Evolutionary conservation across 139 green algal genomes (phyloP).

Genomic region (Coccomyxa sp.): DNA sequence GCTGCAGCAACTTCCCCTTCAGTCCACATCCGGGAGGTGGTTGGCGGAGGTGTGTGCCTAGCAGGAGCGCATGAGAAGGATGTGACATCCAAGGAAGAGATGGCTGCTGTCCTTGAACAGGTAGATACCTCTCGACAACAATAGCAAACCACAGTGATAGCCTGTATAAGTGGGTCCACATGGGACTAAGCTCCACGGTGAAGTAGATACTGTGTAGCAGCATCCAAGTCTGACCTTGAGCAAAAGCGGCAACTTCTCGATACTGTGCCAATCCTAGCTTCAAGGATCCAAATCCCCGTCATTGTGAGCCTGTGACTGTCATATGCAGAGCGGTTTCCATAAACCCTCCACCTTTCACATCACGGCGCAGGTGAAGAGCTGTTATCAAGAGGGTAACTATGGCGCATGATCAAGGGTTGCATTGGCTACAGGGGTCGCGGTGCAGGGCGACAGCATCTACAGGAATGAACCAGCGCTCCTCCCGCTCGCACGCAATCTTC

Average conservation of each 20-base stretch:
- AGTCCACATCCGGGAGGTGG: slow-evolving; percentile 74
- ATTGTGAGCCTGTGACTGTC: too few species aligned
- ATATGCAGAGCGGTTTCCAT: background rate
- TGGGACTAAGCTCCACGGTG: slow-evolving; percentile 76
- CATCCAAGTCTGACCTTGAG: slow-evolving; percentile 86
- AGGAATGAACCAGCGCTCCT: slow-evolving; percentile 85
- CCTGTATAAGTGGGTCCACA: background rate
- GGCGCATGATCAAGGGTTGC: too few species aligned
- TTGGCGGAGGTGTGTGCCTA: slow-evolving; percentile 66
- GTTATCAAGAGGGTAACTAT: background rate
- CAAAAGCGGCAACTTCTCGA: slow-evolving; percentile 83
- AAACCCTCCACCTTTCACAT: background rate
- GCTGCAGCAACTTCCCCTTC: slow-evolving; percentile 13
- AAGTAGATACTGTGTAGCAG: slow-evolving; percentile 83
- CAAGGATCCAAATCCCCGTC: too few species aligned
- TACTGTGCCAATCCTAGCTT: slow-evolving; percentile 88
- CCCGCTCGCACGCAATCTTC: slow-evolving; percentile 95
- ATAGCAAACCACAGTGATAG: background rate
- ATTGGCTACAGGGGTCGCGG: background rate
- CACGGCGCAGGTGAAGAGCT: background rate
- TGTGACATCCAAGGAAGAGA: slow-evolving; percentile 70
- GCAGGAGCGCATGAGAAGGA: slow-evolving; percentile 75
- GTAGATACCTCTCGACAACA: background rate
- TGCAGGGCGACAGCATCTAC: slow-evolving; percentile 77
- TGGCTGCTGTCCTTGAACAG: slow-evolving; percentile 70